These are phyloP conservation scores for Westerdykella aurantiaca DNA, from an alignment of 2,329 filamentous ascomycete species.

Conservation along the genomic window DNA sequence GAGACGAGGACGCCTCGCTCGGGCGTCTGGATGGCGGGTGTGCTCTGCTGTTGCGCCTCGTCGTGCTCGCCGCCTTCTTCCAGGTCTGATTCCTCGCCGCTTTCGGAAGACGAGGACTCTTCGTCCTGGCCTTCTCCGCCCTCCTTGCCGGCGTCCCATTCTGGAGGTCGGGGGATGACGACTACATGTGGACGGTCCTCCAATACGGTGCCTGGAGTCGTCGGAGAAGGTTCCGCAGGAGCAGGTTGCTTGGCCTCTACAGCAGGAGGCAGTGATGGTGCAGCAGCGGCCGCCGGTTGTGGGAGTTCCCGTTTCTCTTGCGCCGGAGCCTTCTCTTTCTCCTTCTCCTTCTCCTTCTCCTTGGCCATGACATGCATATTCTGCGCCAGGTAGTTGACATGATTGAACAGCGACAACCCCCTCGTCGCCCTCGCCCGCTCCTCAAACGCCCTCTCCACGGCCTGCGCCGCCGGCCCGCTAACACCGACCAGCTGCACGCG, in stretches of 20 bases:
- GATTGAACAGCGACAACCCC: conserved; percentile 62
- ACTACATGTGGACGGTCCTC: conserved; percentile 59
- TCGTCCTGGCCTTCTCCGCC: background rate
- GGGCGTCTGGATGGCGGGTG: conserved; percentile 35
- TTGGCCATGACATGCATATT: conserved; percentile 64
- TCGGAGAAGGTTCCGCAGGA: background rate
- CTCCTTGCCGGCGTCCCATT: conserved; percentile 53
- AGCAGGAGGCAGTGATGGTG: background rate
- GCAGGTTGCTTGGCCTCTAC: background rate
- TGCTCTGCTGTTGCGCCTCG: background rate
- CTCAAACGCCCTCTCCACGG: conserved; percentile 60
- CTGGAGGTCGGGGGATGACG: conserved; percentile 68
- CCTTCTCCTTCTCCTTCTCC: conserved; percentile 6
- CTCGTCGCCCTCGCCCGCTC: conserved; percentile 52
- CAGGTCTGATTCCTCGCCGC: conserved; percentile 30
- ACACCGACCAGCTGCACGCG: conserved; percentile 61
- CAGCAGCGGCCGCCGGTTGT: background rate
- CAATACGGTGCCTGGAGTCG: background rate
- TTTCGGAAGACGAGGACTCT: conserved; percentile 9
- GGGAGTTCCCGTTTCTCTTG: conserved; percentile 18
- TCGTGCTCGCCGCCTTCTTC: conserved; percentile 14
- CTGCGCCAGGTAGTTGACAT: conserved; percentile 67
- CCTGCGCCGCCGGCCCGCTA: conserved; percentile 54
- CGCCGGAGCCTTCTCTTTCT: conserved; percentile 34
- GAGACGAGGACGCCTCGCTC: conserved; percentile 70